Base-by-base conservation (phyloP, 148 eudicot species). In the Limonium bicolor region DNA sequence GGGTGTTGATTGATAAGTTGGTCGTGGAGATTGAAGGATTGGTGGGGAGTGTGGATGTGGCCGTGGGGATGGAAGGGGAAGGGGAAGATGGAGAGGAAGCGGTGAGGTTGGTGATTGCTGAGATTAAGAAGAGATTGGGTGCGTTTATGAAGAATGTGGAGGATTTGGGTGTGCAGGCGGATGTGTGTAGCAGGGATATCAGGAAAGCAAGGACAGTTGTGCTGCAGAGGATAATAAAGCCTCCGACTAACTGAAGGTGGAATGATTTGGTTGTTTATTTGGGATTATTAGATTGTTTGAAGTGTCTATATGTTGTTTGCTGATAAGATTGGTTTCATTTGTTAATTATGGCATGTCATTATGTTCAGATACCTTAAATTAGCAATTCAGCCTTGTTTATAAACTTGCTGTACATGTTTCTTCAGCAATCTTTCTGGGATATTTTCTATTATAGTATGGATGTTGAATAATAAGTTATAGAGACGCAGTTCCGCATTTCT, bases 121-220 rank as follows among this genome's bases (percentile, higher is more conserved):
- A 85, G 64, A 85, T 92, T 9, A 85, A 63, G 68, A 65, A 71
- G 76, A 78, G 74, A 35, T 37, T 92, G 62, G 78, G 49, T 10
- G 72, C 66, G 43, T 85, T 92, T 51, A 77, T 75, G 65, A 80
- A 75, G 65, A 77, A 70, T 62, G 94, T 74, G 6, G 97, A 88
- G 54, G 94, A 80, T 68, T 69, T 88, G 54, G 92, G 92, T 15
- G 56, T 57, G 34, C 94, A 83, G 46, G 92, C 94, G 59, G 97
- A 83, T 68, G 56, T 64, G 49, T 88, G 94, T 40, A 80, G 94
- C 60, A 61, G 94, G 9, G 94, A 88, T 49, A 81, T 88, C 57
- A 70, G 97, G 12, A 64, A 84, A 41, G 97, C 94, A 0, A 88
- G 97, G 56, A 88, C 94, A 43, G 97, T 88, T 28, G 78, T 88